Conservation (phyloP, 768 basidiomycete genomes). For the Cantharellus cinnabarinus region DNA sequence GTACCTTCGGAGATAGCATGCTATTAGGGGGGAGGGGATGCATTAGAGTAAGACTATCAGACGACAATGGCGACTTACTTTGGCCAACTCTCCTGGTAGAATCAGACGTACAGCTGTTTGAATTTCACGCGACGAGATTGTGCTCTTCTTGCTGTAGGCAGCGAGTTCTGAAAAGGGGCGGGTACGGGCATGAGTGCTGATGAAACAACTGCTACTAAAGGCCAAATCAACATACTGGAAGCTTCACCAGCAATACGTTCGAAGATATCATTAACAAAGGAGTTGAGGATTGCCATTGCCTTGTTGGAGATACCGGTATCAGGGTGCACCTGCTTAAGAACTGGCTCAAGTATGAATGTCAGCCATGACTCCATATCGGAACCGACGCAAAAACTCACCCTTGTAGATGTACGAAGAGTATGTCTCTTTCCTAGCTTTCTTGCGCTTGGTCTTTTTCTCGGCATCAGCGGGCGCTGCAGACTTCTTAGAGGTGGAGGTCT, state of each 20-base stretch:
- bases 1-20: slow-evolving; percentile 96
- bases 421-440: slow-evolving; percentile 78
- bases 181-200: neutral
- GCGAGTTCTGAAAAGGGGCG: slow-evolving; percentile 48
- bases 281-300: slow-evolving; percentile 81
- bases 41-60: neutral
- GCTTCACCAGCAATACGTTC: slow-evolving; percentile 82
- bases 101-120: slow-evolving; percentile 91
- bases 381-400: slow-evolving; percentile 25
- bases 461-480: slow-evolving; percentile 36
- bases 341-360: slow-evolving; percentile 19
- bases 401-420: slow-evolving; percentile 94
- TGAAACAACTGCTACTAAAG: neutral
- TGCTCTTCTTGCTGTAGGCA: slow-evolving; percentile 96
- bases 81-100: slow-evolving; percentile 91
- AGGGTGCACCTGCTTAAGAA: slow-evolving; percentile 93
- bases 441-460: slow-evolving; percentile 56
- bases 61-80: slow-evolving; percentile 14
- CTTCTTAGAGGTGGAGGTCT: slow-evolving; percentile 40
- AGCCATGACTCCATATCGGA: neutral
- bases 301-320: slow-evolving; percentile 99
- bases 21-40: slow-evolving; percentile 7
- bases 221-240: slow-evolving; percentile 36
- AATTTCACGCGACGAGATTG: slow-evolving; percentile 95
- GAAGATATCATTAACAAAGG: slow-evolving; percentile 87